These are phyloP conservation scores for Hanseniaspora guilliermondii DNA, from an alignment of 805 yeast species.

Conservation along the genomic window DNA sequence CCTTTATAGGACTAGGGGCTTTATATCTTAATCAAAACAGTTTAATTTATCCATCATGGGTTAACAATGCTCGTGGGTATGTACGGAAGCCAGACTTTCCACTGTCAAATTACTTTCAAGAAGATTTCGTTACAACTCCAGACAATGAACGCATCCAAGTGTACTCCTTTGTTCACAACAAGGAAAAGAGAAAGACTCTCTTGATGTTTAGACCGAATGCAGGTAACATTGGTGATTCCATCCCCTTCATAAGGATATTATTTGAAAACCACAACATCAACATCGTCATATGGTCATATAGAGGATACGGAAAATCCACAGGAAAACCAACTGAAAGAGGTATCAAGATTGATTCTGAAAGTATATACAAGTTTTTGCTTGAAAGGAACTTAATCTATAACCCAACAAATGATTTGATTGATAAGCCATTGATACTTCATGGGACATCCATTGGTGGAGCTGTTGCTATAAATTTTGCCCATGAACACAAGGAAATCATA, in stretches of 20 bases:
- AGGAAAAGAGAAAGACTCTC: conserved; percentile 34
- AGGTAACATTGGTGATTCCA: conserved; percentile 84
- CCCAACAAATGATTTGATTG: conserved; percentile 19
- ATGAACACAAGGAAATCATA: conserved; percentile 39
- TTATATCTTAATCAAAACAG: conserved; percentile 50
- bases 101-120: conserved; percentile 36
- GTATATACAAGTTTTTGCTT: conserved; percentile 48
- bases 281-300: conserved; percentile 72
- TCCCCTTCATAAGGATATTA: conserved; percentile 66
- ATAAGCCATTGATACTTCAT: conserved; percentile 42
- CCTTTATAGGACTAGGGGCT: conserved; percentile 37
- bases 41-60: conserved; percentile 70
- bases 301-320: conserved; percentile 79
- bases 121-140: conserved; percentile 43
- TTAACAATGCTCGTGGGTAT: conserved; percentile 56
- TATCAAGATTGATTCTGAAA: conserved; percentile 66
- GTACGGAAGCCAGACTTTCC: conserved; percentile 62
- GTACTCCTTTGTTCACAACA: conserved; percentile 31
- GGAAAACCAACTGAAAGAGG: conserved; percentile 72
- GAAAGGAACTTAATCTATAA: conserved; percentile 39
- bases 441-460: conserved; percentile 96
- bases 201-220: conserved; percentile 83
- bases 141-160: conserved; percentile 63
- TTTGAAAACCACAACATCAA: conserved; percentile 53
- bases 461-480: conserved; percentile 70